phyloP scores from a whole-genome alignment of 1,284 basidiomycete species.

The Ceratobasidium sp. region DNA sequence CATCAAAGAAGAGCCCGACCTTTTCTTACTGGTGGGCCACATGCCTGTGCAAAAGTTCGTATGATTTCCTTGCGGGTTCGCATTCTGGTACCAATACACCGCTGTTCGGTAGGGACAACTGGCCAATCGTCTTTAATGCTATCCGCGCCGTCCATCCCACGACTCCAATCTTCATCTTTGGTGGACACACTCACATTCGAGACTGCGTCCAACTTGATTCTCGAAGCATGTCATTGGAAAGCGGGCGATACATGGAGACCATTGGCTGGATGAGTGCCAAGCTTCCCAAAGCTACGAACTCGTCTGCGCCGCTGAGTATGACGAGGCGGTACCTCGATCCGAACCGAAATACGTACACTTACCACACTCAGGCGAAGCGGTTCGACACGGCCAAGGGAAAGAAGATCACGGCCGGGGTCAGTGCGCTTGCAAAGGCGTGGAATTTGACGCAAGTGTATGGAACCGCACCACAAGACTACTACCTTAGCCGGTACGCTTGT shows the following conservation, averaged over 20 bases:
- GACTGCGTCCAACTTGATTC: slow-evolving; percentile 72
- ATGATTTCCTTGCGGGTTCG: neutral
- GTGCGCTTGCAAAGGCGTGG: slow-evolving; percentile 60
- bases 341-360: slow-evolving; percentile 67
- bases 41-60: slow-evolving; percentile 46
- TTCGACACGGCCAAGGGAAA: slow-evolving; percentile 65
- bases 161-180: slow-evolving; percentile 80
- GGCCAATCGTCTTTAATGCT: slow-evolving; percentile 71
- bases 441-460: slow-evolving; percentile 65
- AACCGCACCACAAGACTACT: slow-evolving; percentile 74
- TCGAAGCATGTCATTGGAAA: slow-evolving; percentile 73
- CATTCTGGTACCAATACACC: slow-evolving; percentile 27
- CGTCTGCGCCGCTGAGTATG: slow-evolving; percentile 61
- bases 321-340: slow-evolving; percentile 74
- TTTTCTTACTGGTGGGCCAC: slow-evolving; percentile 75
- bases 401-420: slow-evolving; percentile 62
- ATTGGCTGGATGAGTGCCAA: slow-evolving; percentile 59
- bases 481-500: slow-evolving; percentile 59
- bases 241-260: slow-evolving; percentile 87
- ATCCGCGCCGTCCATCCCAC: slow-evolving; percentile 71
- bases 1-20: slow-evolving; percentile 78
- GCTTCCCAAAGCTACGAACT: slow-evolving; percentile 54
- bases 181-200: slow-evolving; percentile 78
- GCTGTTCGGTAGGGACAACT: slow-evolving; percentile 54
- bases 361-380: slow-evolving; percentile 55